These are phyloP conservation scores for Paulownia fortunei DNA, from an alignment of 257 asterid genomes.

Conservation along the genomic window DNA sequence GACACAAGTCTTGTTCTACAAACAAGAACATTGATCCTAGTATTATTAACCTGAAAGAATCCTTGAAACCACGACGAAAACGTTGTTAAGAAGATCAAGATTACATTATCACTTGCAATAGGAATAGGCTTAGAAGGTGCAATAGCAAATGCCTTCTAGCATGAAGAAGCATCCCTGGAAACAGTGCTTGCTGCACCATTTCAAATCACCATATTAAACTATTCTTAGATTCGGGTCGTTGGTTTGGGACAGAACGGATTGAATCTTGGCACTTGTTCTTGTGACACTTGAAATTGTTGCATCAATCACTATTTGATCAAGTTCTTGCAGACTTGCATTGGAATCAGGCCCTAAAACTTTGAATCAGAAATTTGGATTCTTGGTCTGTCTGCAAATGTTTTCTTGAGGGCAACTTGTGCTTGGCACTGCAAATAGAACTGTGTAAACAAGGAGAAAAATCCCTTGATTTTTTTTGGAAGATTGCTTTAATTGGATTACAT, in stretches of 20 bases:
- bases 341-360: neutral
- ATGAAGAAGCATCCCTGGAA: slow-evolving; percentile 8
- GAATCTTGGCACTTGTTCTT: slow-evolving; percentile 10
- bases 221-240: slow-evolving; percentile 14
- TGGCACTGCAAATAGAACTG: slow-evolving; percentile 3
- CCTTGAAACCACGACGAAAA: slow-evolving; percentile 12
- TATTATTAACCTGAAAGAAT: neutral
- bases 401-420: slow-evolving; percentile 15
- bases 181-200: neutral
- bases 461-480: no score
- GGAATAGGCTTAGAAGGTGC: slow-evolving; percentile 22
- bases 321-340: neutral
- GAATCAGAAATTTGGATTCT: slow-evolving; percentile 25
- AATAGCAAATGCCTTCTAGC: slow-evolving; percentile 18
- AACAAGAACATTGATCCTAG: neutral
- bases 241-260: slow-evolving; percentile 19
- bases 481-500: no score
- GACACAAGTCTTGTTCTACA: neutral
- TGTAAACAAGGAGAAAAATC: slow-evolving; percentile 21
- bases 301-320: slow-evolving; percentile 6
- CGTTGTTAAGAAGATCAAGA: slow-evolving; percentile 17
- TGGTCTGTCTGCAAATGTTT: slow-evolving; percentile 31
- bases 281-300: neutral
- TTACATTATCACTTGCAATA: slow-evolving; percentile 24
- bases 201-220: slow-evolving; percentile 24